Base-by-base conservation (phyloP, 768 basidiomycete genomes). In the Leccinum variicolor region DNA sequence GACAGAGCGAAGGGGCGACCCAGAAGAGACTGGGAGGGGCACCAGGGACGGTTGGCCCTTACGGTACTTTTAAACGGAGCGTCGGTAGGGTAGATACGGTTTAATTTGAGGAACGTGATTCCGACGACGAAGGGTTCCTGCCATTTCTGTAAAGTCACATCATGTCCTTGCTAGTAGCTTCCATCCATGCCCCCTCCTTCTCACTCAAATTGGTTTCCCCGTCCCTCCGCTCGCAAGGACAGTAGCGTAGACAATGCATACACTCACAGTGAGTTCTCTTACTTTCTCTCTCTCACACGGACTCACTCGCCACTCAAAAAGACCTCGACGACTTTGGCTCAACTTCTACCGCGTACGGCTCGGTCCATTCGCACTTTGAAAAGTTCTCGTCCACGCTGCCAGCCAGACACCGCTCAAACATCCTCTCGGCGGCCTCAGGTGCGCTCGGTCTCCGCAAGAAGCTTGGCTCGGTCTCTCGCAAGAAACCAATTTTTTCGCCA, bases 361-460 rank as follows among this genome's bases (percentile, higher is more conserved):
- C 63, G 10, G 48, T 58, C 0, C 55, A 53, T 4, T 51, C 66
- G 8, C 50, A 56, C 29, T 49, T 50, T 29, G 60, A 52, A 6
- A 50, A 51, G n/a, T 29, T 26, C 15, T 53, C 63, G 6, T 25
- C 62, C 0, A 45, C 62, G 6, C 60, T 58, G 34, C 58, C 57
- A 53, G 77, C 73, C 62, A 74, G 66, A 31, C 65, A 72, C 41
- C 77, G 82, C 34, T 72, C 75, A 3, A 80, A 79, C 63, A 64
- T 85, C 43, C 68, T 85, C n/a, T 70, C 75, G 13, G 80, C 76
- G n/a, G 83, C 84, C 19, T 78, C 81, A 15, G 83, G 81, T 59
- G 81, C 77, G 0, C 67, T 85, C 29, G 69, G 74, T 55, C 71
- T 82, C 55, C 70, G 69, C 17, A 70, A 61, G 57, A 83, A 73